phyloP scores from a whole-genome alignment of 139 green algal species.

The Chlamydomonas eustigma region DNA sequence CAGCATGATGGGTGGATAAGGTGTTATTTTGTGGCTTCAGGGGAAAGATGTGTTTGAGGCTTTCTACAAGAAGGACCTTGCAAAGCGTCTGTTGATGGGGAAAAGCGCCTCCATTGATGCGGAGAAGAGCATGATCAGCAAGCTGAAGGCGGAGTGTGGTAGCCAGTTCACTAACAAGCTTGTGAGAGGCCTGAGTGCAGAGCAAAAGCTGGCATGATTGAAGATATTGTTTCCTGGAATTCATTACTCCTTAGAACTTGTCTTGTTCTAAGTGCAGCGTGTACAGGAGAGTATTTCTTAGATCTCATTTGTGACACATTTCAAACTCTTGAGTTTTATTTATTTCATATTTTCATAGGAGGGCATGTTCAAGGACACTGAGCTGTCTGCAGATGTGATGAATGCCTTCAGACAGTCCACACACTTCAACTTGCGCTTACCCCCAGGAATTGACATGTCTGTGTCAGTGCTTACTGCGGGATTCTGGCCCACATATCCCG shows the following conservation, averaged over 20 bases:
- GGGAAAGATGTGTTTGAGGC: slow-evolving; percentile 99
- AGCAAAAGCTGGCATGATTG: neutral
- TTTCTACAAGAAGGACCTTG: slow-evolving; percentile 99
- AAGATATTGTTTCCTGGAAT: too few relatives aligned
- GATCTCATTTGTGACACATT: neutral
- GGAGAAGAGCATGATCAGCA: slow-evolving; percentile 92
- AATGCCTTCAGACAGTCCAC: slow-evolving; percentile 22
- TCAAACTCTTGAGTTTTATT: too few relatives aligned
- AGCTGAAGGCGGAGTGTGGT: slow-evolving; percentile 97
- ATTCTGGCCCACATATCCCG: slow-evolving; percentile 92
- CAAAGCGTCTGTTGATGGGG: slow-evolving; percentile 90
- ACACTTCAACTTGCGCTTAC: slow-evolving; percentile 17
- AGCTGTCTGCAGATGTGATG: slow-evolving; percentile 43
- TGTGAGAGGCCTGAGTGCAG: slow-evolving; percentile 24
- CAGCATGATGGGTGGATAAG: too few relatives aligned
- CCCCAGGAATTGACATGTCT: slow-evolving; percentile 71
- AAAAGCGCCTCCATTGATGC: slow-evolving; percentile 81
- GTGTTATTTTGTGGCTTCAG: too few relatives aligned
- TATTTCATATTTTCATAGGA: too few relatives aligned
- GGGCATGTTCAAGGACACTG: slow-evolving; percentile 29
- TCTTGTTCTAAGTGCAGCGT: too few relatives aligned
- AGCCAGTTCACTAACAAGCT: slow-evolving; percentile 83
- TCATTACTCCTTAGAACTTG: too few relatives aligned
- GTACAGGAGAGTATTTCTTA: too few relatives aligned
- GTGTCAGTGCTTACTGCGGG: slow-evolving; percentile 90